These are phyloP conservation scores for Blakeslea trispora DNA, from an alignment of 371 early-diverging fungal species.

Conservation along the genomic window DNA sequence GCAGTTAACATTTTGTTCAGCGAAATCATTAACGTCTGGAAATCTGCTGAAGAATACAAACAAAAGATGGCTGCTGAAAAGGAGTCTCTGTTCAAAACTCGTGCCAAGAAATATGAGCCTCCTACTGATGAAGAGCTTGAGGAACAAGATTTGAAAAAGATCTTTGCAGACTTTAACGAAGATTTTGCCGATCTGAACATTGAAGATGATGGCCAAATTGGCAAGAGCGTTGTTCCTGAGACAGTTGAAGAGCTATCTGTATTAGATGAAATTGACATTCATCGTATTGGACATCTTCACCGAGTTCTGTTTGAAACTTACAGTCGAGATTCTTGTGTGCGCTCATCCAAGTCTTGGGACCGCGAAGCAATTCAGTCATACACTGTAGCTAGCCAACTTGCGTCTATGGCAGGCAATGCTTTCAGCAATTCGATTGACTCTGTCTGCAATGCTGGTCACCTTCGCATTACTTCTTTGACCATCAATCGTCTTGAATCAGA, in stretches of 20 bases:
- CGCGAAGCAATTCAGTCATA: conserved; percentile 40
- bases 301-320: conserved; percentile 35
- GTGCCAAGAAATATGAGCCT: conserved; percentile 64
- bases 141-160: conserved; percentile 67
- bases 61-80: conserved; percentile 69
- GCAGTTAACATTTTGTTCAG: conserved; percentile 58
- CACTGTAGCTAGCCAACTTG: conserved; percentile 37
- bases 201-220: conserved; percentile 30
- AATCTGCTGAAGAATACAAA: conserved; percentile 70
- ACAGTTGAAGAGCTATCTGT: conserved; percentile 59
- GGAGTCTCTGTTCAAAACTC: conserved; percentile 74
- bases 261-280: conserved; percentile 57
- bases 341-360: conserved; percentile 23
- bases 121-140: conserved; percentile 74
- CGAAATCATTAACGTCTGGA: conserved; percentile 74
- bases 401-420: conserved; percentile 37
- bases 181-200: conserved; percentile 49
- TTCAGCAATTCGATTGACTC: conserved; percentile 30
- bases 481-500: conserved; percentile 43
- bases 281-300: conserved; percentile 53
- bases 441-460: conserved; percentile 37
- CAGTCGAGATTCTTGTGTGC: conserved; percentile 19
- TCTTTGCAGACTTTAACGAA: conserved; percentile 79
- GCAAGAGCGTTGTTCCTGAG: conserved; percentile 5
- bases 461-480: conserved; percentile 32